These are phyloP conservation scores for Parasitella parasitica DNA, from an alignment of 371 early-diverging fungal genomes.

Conservation along the genomic window DNA sequence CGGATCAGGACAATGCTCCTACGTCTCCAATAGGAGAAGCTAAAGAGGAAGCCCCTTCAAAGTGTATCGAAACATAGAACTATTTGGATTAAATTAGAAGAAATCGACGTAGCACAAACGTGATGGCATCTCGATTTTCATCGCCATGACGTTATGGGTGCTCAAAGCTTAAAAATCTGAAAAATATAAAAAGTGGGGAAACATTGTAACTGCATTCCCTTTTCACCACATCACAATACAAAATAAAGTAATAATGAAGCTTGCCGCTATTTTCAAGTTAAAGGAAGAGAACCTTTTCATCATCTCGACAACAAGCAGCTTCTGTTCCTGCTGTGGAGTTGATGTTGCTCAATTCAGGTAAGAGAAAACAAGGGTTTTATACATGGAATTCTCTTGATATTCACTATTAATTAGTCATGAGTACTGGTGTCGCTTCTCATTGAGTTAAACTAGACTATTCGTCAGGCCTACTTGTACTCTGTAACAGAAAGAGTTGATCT, in stretches of 20 bases:
- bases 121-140: neutral
- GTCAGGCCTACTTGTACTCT: neutral
- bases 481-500: neutral
- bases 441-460: neutral
- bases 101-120: neutral
- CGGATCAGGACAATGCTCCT: neutral
- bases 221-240: neutral
- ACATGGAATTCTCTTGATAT: neutral
- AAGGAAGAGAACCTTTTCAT: neutral
- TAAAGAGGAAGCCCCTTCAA: neutral
- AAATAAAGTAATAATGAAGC: neutral
- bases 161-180: neutral
- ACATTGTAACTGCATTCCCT: neutral
- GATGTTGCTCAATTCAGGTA: conserved; percentile 25
- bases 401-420: conserved; percentile 19
- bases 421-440: conserved; percentile 22
- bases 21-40: neutral
- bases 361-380: neutral
- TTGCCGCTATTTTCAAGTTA: neutral
- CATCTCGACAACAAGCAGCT: neutral
- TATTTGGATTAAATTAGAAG: neutral
- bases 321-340: conserved; percentile 27
- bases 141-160: neutral
- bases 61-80: neutral
- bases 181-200: neutral